Evolutionary conservation across 805 yeast species (phyloP), one percentile per base, ranked within the genome.

Genomic region (Barnettozyma populi): DNA sequence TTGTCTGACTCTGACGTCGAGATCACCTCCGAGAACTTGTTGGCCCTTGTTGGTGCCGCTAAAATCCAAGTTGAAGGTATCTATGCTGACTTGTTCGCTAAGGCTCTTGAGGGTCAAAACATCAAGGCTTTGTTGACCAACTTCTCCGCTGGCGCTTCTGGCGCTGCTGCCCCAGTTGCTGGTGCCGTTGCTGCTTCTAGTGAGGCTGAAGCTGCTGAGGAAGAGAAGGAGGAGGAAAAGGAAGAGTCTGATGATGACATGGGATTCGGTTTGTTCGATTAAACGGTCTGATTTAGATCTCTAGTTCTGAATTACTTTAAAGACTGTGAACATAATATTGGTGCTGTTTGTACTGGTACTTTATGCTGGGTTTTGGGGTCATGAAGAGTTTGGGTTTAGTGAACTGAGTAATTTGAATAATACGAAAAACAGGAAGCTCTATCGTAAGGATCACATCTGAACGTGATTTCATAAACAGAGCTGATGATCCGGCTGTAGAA

Each of bases 261-360:
- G 95, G 96, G 96, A 69, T 82, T 85, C 87, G 92, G 90, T 75
- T 82, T 88, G 73, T 88, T 88, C 81, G 95, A 86, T 76, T 87
- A 87, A 71, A 58, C 52, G 47, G 41, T 7, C 49, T 47, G 38
- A 9, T 16, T 40, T 27, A 29, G 20, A 24, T 32, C 34, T n/a
- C n/a, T 8, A 29, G 19, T 36, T 36, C 31, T 31, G n/a, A 27
- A 27, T 44, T 44, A 36, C 38, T 23, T 37, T 36, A 43, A 16
- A 31, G 32, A 43, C 36, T 41, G 23, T 8, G 9, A 16, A 36
- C 20, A 20, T 32, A 13, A 13, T 24, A 19, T 34, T 19, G 36
- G 8, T 41, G 31, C 34, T 13, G 35, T 4, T 34, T 11, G 6
- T 19, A 13, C 7, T 18, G 27, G 35, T 36, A 25, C 24, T 35